Evolutionary conservation across 768 basidiomycete species (phyloP).

Genomic region (Strobilomyces dryophilus): DNA sequence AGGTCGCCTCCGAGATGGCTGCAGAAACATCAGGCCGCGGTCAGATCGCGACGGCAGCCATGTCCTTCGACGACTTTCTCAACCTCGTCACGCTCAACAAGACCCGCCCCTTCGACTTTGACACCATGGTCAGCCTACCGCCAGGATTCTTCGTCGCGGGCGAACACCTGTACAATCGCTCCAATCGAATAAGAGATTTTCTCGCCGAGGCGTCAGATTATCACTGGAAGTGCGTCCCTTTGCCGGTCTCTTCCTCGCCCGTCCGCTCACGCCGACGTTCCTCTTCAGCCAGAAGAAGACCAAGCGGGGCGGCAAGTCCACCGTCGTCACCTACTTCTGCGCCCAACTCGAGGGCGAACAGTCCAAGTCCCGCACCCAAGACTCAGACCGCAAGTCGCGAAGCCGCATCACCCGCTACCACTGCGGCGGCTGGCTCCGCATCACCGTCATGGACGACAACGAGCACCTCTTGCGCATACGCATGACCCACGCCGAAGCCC

Average conservation of each 20-base stretch:
- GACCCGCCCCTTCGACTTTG: slow-evolving; percentile 30
- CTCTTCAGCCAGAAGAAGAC: slow-evolving; percentile 30
- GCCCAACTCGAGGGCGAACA: slow-evolving; percentile 34
- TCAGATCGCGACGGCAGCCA: slow-evolving; percentile 35
- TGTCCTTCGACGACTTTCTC: slow-evolving; percentile 32
- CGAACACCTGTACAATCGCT: slow-evolving; percentile 34
- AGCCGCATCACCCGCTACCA: slow-evolving; percentile 33
- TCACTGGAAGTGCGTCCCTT: slow-evolving; percentile 31
- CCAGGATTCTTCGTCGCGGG: slow-evolving; percentile 30
- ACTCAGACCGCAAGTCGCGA: slow-evolving; percentile 32
- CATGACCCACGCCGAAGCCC: slow-evolving; percentile 34
- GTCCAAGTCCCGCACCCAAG: slow-evolving; percentile 32
- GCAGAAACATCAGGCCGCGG: slow-evolving; percentile 26
- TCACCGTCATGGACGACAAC: slow-evolving; percentile 35
- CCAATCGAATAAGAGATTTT: slow-evolving; percentile 33
- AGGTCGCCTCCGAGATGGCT: slow-evolving; percentile 28
- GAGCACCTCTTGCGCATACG: slow-evolving; percentile 33
- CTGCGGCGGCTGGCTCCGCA: slow-evolving; percentile 33
- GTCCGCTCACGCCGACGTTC: not conserved
- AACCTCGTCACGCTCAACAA: slow-evolving; percentile 32
- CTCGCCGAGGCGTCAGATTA: slow-evolving; percentile 33
- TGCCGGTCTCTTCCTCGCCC: not conserved
- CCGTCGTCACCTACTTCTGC: slow-evolving; percentile 34
- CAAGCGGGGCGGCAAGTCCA: slow-evolving; percentile 33
- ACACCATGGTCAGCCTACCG: slow-evolving; percentile 33